These are phyloP conservation scores for Dactylonectria macrodidyma DNA, from an alignment of 2,329 filamentous ascomycete species.

Conservation along the genomic window DNA sequence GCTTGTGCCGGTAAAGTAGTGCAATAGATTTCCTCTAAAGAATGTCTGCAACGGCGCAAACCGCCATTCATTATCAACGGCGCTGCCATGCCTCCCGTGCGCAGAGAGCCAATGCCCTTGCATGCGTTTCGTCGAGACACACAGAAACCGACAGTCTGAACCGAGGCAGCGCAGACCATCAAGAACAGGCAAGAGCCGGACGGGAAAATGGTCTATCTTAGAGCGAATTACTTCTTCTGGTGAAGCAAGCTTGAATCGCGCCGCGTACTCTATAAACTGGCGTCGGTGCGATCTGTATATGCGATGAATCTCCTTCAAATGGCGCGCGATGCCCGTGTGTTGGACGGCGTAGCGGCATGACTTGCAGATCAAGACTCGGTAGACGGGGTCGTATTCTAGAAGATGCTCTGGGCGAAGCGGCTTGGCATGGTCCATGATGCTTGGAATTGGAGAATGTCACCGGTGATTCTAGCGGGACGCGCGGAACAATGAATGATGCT, in stretches of 20 bases:
- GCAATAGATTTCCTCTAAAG: slow-evolving; percentile 34
- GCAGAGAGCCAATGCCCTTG: slow-evolving; percentile 32
- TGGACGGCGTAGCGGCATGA: slow-evolving; percentile 33
- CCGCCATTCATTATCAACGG: slow-evolving; percentile 21
- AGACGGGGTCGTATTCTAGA: slow-evolving; percentile 17
- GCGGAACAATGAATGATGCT: no score
- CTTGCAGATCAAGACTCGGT: slow-evolving; percentile 32
- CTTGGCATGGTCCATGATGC: not conserved
- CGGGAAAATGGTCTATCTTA: slow-evolving; percentile 19
- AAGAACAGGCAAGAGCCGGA: slow-evolving; percentile 21
- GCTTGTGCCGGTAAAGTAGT: slow-evolving; percentile 25
- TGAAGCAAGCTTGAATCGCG: slow-evolving; percentile 2
- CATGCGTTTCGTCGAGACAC: slow-evolving; percentile 38
- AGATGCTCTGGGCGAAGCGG: slow-evolving; percentile 13
- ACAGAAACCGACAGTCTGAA: slow-evolving; percentile 25
- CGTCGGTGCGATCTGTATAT: slow-evolving; percentile 24
- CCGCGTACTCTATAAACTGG: slow-evolving; percentile 29
- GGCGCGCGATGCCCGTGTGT: slow-evolving; percentile 23
- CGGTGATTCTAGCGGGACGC: no score
- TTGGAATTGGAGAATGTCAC: no score
- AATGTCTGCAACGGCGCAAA: slow-evolving; percentile 30
- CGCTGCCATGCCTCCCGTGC: slow-evolving; percentile 19
- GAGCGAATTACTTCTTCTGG: slow-evolving; percentile 11
- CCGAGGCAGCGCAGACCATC: slow-evolving; percentile 24
- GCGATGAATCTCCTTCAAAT: slow-evolving; percentile 37